phyloP scores from a whole-genome alignment of 495 filamentous ascomycete genomes.

The Chaetomium cochliodes region DNA sequence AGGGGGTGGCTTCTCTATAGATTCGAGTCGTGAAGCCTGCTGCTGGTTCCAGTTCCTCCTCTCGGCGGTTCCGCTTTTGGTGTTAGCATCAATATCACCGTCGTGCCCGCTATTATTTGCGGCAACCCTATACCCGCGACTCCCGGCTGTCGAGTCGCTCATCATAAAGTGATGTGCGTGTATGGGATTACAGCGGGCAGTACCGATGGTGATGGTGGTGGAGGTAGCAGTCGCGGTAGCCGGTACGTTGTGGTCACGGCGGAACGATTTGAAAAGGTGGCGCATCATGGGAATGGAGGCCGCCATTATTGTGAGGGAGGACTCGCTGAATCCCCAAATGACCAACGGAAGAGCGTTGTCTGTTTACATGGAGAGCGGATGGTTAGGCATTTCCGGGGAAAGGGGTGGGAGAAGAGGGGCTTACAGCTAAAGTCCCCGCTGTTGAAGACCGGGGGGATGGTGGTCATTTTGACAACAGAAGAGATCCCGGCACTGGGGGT shows the following conservation, averaged over 20 bases:
- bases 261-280: constrained; percentile 20
- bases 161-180: too few relatives aligned
- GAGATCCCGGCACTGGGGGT: constrained; percentile 27
- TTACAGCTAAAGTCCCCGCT: constrained; percentile 33
- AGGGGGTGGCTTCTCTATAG: too few relatives aligned
- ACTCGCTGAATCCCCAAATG: constrained; percentile 34
- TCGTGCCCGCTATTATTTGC: neutral
- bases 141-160: too few relatives aligned
- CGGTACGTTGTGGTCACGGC: neutral
- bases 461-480: constrained; percentile 32
- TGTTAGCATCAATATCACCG: neutral
- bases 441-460: constrained; percentile 21
- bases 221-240: neutral
- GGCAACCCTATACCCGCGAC: too few relatives aligned
- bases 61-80: neutral
- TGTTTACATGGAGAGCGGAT: constrained; percentile 7
- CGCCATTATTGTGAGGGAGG: constrained; percentile 35
- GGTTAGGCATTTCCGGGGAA: neutral
- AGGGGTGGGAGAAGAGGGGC: neutral
- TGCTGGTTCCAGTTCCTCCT: neutral
- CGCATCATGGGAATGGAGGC: constrained; percentile 36
- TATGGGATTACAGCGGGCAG: neutral
- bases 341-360: constrained; percentile 29
- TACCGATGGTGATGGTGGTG: neutral
- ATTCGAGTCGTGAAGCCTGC: neutral